Evolutionary conservation across 164 flowering plant genomes (phyloP).

Genomic region (Warburgia ugandensis): DNA sequence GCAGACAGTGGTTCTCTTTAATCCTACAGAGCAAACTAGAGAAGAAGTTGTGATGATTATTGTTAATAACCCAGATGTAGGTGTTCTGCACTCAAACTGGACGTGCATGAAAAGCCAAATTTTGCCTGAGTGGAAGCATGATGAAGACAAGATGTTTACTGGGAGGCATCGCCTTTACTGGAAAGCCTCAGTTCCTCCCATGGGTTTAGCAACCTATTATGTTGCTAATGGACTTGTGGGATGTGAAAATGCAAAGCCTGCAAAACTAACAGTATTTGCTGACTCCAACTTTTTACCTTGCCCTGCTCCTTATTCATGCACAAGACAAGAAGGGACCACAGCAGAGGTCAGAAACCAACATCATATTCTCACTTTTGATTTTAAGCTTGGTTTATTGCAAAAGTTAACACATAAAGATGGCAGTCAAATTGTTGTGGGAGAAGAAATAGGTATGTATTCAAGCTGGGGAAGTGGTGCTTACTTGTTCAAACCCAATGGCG

Average conservation of each 20-base stretch:
- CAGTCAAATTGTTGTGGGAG: constrained; percentile 38
- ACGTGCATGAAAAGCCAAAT: constrained; percentile 82
- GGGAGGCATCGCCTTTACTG: constrained; percentile 87
- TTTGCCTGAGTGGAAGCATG: constrained; percentile 82
- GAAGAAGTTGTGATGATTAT: constrained; percentile 82
- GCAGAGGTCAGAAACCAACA: constrained; percentile 52
- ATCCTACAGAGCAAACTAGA: constrained; percentile 84
- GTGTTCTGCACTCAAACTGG: constrained; percentile 82
- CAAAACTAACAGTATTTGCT: constrained; percentile 37
- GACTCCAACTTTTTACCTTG: constrained; percentile 34
- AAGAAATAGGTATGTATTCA: constrained; percentile 88
- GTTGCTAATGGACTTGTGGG: constrained; percentile 64
- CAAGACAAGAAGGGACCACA: constrained; percentile 38
- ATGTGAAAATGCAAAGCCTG: constrained; percentile 81
- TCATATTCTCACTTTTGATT: constrained; percentile 59
- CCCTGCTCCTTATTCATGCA: constrained; percentile 67
- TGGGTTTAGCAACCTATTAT: constrained; percentile 86
- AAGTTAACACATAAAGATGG: constrained; percentile 44
- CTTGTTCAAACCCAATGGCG: constrained; percentile 83
- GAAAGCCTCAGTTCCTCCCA: constrained; percentile 77
- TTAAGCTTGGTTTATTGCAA: constrained; percentile 58
- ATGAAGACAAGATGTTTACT: constrained; percentile 46
- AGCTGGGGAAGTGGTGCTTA: constrained; percentile 92
- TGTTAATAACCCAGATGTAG: constrained; percentile 61
- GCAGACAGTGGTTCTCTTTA: constrained; percentile 65